Evolutionary conservation across 306 rosid species (phyloP).

Genomic region (Dalbergia cultrata): DNA sequence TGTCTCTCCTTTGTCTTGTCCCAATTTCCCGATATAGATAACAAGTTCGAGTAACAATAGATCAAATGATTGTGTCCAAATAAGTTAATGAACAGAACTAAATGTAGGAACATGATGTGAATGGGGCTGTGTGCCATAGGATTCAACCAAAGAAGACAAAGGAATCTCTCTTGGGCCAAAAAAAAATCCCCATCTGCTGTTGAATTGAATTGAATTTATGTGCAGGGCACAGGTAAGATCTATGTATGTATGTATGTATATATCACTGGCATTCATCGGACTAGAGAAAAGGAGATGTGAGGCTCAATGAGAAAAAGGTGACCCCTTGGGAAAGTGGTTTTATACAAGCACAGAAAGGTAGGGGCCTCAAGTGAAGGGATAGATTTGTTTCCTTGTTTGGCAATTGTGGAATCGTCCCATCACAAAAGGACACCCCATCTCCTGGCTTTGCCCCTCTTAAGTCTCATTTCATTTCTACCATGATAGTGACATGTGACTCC

Average conservation of each 20-base stretch:
- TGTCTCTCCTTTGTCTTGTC: constrained; percentile 42
- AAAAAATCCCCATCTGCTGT: constrained; percentile 35
- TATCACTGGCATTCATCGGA: constrained; percentile 45
- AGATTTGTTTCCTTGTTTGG: constrained; percentile 62
- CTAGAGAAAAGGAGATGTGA: constrained; percentile 43
- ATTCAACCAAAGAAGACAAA: constrained; percentile 30
- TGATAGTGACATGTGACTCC: constrained; percentile 76
- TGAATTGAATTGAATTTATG: constrained; percentile 37
- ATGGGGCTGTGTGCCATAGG: constrained; percentile 34
- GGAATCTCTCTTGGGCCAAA: constrained; percentile 47
- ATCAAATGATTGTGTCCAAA: constrained; percentile 67
- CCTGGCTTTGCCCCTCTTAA: constrained; percentile 43
- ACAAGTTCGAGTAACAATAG: constrained; percentile 47
- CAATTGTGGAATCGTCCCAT: constrained; percentile 79
- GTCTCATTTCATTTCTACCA: constrained; percentile 11
- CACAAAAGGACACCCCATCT: constrained; percentile 66
- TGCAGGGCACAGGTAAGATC: constrained; percentile 10
- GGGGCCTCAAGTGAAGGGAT: constrained; percentile 55
- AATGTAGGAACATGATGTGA: constrained; percentile 46
- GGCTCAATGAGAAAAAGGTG: constrained; percentile 46
- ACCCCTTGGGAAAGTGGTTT: constrained; percentile 53
- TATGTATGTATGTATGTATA: neutral
- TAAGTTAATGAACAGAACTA: constrained; percentile 68
- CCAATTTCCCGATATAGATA: constrained; percentile 53
- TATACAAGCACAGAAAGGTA: constrained; percentile 72